Evolutionary conservation across 2,329 filamentous ascomycete genomes (phyloP), one percentile per base, ranked within the genome.

Genomic region (Bipolaris sorokiniana): DNA sequence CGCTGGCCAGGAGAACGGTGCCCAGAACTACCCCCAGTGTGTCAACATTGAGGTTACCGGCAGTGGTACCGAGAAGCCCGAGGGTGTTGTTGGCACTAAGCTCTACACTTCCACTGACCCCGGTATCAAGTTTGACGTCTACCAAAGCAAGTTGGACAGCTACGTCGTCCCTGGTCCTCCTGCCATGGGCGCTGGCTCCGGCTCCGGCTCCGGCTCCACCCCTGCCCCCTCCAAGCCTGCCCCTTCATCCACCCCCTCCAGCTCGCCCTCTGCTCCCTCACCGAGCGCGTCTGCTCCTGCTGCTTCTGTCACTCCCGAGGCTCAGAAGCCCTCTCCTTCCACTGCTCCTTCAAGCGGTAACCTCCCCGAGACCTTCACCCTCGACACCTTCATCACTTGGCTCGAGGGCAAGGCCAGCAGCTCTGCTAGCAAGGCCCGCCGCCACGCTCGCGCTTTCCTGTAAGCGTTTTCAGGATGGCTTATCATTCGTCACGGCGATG

Each of bases 1-100:
- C 0, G 78, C 78, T 10, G 65, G 70, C n/a, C 70, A 72, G 3
- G 60, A 47, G 49, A 80, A 82, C 58, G 82, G 82, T 28, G 82
- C 82, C 10, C 83, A 82, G 76, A 79, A 77, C 76, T 85, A 82
- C 72, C 82, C 78, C 41, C 80, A 82, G 68, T 85, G 59, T 65
- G 61, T 83, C 40, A 83, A 83, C 74, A 74, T 84, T 13, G 72
- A 80, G 59, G 74, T 85, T 52, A 82, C 81, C 1, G 81, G 81
- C 28, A 74, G 74, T 18, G 82, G 81, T 42, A 75, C 75, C 41
- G 68, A 78, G 72, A 44, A 71, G 66, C 38, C 80, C 74, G 36
- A 73, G 68, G 86, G 85, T 56, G 79, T 78, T 16, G 68, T 79
- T 13, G 85, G 81, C 50, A 85, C 82, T 11, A 73, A 75, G 53